A percentile compares a stretch with the other conserved stretches of the same genome.
These are phyloP conservation scores for Ustulina deusta DNA, from an alignment of 2,329 filamentous ascomycete species.

Conservation along the genomic window DNA sequence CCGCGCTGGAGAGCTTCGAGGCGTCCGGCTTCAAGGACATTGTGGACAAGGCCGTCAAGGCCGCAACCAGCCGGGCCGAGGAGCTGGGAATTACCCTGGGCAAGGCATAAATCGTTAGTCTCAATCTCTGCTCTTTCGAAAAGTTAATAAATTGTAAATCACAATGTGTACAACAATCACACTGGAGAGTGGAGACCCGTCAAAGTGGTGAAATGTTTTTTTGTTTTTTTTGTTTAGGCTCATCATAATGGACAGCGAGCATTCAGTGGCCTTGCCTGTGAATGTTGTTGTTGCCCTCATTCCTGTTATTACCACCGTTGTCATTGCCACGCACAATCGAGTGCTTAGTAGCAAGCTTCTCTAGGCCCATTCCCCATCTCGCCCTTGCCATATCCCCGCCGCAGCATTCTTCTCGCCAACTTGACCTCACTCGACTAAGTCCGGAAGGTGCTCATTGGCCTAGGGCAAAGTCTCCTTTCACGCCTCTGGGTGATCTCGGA, in stretches of 20 bases:
- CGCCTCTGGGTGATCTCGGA: neutral
- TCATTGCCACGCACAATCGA: neutral
- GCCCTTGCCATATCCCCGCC: neutral
- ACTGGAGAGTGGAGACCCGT: neutral
- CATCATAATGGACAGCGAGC: neutral
- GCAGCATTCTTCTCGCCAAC: neutral
- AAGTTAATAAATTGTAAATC: slow-evolving; percentile 10
- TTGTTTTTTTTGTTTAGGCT: neutral
- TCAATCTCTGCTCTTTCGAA: neutral
- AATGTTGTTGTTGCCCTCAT: neutral
- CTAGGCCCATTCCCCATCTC: neutral
- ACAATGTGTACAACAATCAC: slow-evolving; percentile 7
- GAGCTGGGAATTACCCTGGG: slow-evolving; percentile 58
- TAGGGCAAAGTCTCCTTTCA: neutral
- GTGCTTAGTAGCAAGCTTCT: neutral
- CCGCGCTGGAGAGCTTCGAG: slow-evolving; percentile 62
- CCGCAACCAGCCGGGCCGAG: slow-evolving; percentile 56
- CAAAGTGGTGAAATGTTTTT: slow-evolving; percentile 24
- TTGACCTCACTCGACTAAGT: neutral
- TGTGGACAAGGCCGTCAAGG: slow-evolving; percentile 61
- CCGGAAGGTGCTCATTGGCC: no score
- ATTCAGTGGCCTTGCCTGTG: neutral
- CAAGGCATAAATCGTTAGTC: slow-evolving; percentile 33
- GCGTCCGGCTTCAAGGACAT: slow-evolving; percentile 57
- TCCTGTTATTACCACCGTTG: neutral